Base-by-base conservation (phyloP, 106 monocot species). In the Apostasia shenzhenica region DNA sequence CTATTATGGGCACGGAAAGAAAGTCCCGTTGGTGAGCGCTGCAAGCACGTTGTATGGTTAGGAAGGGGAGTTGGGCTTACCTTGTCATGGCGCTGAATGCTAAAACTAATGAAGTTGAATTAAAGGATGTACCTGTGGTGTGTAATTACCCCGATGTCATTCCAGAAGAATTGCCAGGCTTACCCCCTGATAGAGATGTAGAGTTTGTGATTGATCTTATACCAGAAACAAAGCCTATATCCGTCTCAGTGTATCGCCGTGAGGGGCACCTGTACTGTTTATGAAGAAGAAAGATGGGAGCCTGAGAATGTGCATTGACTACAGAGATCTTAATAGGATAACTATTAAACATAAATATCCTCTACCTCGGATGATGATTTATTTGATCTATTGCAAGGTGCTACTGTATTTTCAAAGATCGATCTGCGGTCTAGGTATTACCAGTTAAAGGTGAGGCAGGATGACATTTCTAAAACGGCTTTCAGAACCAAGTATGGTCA, bases 331-430 rank as follows among this genome's bases (percentile, higher is more conserved):
- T 0, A 76, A 76, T 37, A 8, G 55, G 8, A 1, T 63, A 0
- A 76, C 76, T 11, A 55, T 76, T 1, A 62, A 70, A 54, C 63
- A 76, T 14, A 52, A 55, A 2, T 76, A 62, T 40, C 54, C 61
- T 5, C 41, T 51, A 1, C 61, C 54, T 54, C 2, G 53, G 1
- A 70, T 70, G 54, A 70, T 38, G 63, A 76, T 11, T 7, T 76
- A 1, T 54, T 76, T 47, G 70, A 76, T 40, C 73, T 55, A 9
- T n/a, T 73, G 13, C 4, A 43, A 54, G 45, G 42, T 2, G 5
- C 63, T 2, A 0, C 2, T 8, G 63, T 64, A 0, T 26, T 26
- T 26, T 26, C 26, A 26, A 26, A 26, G 26, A 26, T 26, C 26
- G 26, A 26, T 26, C 26, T 73, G 3, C 5, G 43, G 42, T 54